Evolutionary conservation across 2,329 filamentous ascomycete species (phyloP).

Genomic region (Fusarium bulbicola): DNA sequence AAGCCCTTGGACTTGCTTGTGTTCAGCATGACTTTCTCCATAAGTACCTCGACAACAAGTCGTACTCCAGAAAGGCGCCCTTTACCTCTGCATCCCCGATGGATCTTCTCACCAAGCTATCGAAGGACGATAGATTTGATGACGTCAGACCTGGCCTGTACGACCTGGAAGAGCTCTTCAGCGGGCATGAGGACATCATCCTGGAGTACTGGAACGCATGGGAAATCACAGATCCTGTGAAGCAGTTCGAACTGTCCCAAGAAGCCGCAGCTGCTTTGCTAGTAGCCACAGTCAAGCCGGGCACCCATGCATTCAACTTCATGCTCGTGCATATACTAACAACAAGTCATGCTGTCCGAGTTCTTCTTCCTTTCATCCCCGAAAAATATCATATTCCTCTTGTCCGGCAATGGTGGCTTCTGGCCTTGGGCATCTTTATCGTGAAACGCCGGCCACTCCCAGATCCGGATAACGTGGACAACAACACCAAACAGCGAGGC

Average conservation of each 20-base stretch:
- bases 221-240: slow-evolving; percentile 74
- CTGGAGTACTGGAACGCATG: slow-evolving; percentile 94
- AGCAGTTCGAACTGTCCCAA: slow-evolving; percentile 78
- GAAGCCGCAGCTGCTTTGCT: slow-evolving; percentile 69
- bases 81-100: slow-evolving; percentile 70
- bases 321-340: slow-evolving; percentile 85
- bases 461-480: slow-evolving; percentile 68
- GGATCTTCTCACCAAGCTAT: slow-evolving; percentile 76
- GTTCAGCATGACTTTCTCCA: slow-evolving; percentile 68
- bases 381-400: slow-evolving; percentile 75
- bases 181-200: slow-evolving; percentile 73
- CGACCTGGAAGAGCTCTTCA: slow-evolving; percentile 75
- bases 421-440: slow-evolving; percentile 81
- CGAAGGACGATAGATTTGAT: slow-evolving; percentile 75
- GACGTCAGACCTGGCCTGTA: slow-evolving; percentile 62
- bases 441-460: slow-evolving; percentile 77
- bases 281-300: slow-evolving; percentile 66
- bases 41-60: slow-evolving; percentile 75
- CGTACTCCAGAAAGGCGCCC: slow-evolving; percentile 72
- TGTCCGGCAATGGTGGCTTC: slow-evolving; percentile 89
- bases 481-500: slow-evolving; percentile 68
- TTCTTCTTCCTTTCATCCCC: slow-evolving; percentile 82
- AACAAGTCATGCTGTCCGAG: slow-evolving; percentile 86
- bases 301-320: slow-evolving; percentile 78
- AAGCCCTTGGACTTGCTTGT: slow-evolving; percentile 78